Percentiles rank a stretch among this genome's conserved stretches.
Conservation (phyloP, 352 stramenopile species). For the Globisporangium canariense region DNA sequence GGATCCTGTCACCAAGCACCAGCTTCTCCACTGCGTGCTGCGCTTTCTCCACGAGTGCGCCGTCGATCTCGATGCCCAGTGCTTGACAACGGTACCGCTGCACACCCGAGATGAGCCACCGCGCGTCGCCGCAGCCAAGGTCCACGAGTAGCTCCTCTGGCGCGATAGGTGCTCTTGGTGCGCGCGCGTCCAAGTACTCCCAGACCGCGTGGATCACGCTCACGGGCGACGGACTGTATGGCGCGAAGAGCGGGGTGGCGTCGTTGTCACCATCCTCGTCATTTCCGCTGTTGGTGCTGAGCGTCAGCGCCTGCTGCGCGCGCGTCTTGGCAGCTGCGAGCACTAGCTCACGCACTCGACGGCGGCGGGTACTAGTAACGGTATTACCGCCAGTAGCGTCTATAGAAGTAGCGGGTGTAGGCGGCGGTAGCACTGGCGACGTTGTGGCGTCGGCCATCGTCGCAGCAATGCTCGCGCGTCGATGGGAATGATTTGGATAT, state of each 20-base stretch:
- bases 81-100: conserved; percentile 54
- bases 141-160: conserved; percentile 67
- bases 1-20: conserved; percentile 37
- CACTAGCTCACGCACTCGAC: conserved; percentile 52
- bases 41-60: conserved; percentile 40
- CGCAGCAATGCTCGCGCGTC: not conserved
- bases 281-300: conserved; percentile 10
- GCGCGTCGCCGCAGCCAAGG: conserved; percentile 75
- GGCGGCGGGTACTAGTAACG: conserved; percentile 8
- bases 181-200: conserved; percentile 29
- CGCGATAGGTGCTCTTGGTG: conserved; percentile 15
- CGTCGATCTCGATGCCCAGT: conserved; percentile 71
- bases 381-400: not conserved
- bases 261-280: not conserved
- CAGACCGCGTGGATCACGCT: conserved; percentile 63
- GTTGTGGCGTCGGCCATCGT: not conserved
- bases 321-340: conserved; percentile 58
- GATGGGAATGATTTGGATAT: not conserved
- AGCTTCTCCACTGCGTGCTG: conserved; percentile 18
- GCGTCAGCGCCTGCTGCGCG: conserved; percentile 41
- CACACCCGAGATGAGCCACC: conserved; percentile 71
- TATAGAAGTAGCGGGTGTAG: not conserved
- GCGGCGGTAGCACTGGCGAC: not conserved
- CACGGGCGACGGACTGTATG: conserved; percentile 67
- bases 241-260: conserved; percentile 51